Percentiles rank a stretch among this genome's conserved stretches.
phyloP scores from a whole-genome alignment of 768 basidiomycete genomes.

The Tricholoma matsutake region DNA sequence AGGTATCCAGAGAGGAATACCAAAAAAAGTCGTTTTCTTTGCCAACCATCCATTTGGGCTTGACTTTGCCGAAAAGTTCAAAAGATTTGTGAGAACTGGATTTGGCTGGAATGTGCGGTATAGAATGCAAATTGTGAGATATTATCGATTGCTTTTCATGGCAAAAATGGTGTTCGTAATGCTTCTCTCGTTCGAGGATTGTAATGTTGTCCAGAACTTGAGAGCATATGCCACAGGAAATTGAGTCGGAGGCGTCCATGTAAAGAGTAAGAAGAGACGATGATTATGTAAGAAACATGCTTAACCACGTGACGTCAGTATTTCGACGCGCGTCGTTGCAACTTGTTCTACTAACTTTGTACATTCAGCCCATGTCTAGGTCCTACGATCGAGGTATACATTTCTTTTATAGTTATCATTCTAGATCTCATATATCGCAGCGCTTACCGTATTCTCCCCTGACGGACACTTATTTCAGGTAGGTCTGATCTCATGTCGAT shows the following conservation, averaged over 20 bases:
- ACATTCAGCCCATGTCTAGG: constrained; percentile 66
- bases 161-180: constrained; percentile 53
- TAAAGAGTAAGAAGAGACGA: too few relatives aligned
- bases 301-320: constrained; percentile 21
- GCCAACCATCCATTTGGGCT: constrained; percentile 2
- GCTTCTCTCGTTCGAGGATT: constrained; percentile 39
- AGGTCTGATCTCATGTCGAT: constrained; percentile 16
- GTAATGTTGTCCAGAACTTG: constrained; percentile 37
- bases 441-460: constrained; percentile 96
- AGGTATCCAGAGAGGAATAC: constrained; percentile 42
- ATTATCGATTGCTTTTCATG: constrained; percentile 7
- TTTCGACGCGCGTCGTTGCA: constrained; percentile 50
- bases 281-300: not conserved
- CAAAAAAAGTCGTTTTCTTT: constrained; percentile 55
- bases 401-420: constrained; percentile 10
- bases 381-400: constrained; percentile 93
- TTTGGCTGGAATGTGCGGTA: not conserved
- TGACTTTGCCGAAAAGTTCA: not conserved
- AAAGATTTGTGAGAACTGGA: not conserved
- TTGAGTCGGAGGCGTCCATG: not conserved
- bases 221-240: constrained; percentile 52
- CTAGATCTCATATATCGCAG: constrained; percentile 35
- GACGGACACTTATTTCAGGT: constrained; percentile 99
- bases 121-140: too few relatives aligned
- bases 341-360: constrained; percentile 13